Base-by-base conservation (phyloP, 345 rosid genomes). In the Isatis tinctoria region DNA sequence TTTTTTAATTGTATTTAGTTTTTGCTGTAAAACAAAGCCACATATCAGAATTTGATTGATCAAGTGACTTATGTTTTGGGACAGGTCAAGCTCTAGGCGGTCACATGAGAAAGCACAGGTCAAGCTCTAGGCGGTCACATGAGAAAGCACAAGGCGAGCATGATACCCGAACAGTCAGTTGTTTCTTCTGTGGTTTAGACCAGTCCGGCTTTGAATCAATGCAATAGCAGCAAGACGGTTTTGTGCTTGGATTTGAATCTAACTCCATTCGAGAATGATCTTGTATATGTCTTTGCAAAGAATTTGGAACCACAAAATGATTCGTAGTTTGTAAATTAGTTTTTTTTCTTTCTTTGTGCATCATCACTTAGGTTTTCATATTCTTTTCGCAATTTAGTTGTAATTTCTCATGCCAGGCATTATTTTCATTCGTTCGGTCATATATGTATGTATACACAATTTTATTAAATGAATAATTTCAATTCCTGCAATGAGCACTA, bases 111-210 rank as follows among this genome's bases (percentile, higher is more conserved):
- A n/a, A n/a, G n/a, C n/a, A 41, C 74, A 54, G 91, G 94, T 13
- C 94, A 88, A 77, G 94, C 94, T 78, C 43, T 88, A 67, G 93
- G 93, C 16, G 90, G 93, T 53, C 93, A 88, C 35, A 86, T 88
- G 91, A 83, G 94, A 80, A 75, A 82, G 56, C 94, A 89, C 70
- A 81, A 82, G 57, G 36, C 60, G 8, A 63, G 30, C 35, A 17
- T 53, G 26, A 39, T 51, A 10, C 1, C 48, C 17, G 60, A 62
- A 30, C 63, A 58, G 12, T 0, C 43, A 9, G 47, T 30, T 49
- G 0, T 60, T 10, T 49, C 72, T 66, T 78, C 68, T 0, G 6
- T 16, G 0, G 77, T 64, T 20, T 57, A 78, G 27, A 48, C 67
- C 24, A 32, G 68, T 40, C 86, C 88, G 10, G 81, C 81, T 69